A percentile compares a stretch with the other conserved stretches of the same genome.
Evolutionary conservation across 2,329 filamentous ascomycete species (phyloP).

Genomic region (Cladophialophora bantiana): DNA sequence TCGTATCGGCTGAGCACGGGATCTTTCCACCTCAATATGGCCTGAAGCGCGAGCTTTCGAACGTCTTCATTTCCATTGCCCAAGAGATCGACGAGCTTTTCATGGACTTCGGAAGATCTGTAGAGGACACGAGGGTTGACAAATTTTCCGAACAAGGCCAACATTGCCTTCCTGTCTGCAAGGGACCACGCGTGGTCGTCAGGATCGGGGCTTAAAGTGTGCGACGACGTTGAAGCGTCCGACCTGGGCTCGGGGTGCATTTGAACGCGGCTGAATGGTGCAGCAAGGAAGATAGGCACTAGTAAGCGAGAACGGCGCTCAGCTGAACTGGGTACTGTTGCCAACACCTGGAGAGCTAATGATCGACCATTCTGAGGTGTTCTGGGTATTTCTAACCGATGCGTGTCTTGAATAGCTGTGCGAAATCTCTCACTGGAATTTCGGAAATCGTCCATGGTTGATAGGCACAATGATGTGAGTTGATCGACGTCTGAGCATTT

Average conservation of each 20-base stretch:
- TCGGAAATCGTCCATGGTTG: conserved; percentile 61
- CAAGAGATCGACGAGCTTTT: conserved; percentile 75
- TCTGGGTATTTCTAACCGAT: conserved; percentile 26
- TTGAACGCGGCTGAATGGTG: conserved; percentile 53
- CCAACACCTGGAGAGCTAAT: conserved; percentile 81
- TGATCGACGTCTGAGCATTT: conserved; percentile 78
- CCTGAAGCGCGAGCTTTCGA: conserved; percentile 83
- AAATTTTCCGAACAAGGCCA: conserved; percentile 84
- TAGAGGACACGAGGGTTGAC: conserved; percentile 85
- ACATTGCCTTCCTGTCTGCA: conserved; percentile 79
- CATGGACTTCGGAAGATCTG: conserved; percentile 76
- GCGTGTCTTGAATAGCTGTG: conserved; percentile 63
- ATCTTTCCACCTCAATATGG: conserved; percentile 88
- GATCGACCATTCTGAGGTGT: conserved; percentile 64
- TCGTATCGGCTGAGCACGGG: conserved; percentile 77
- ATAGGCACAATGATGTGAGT: conserved; percentile 61
- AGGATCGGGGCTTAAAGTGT: conserved; percentile 39
- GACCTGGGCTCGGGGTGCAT: conserved; percentile 24
- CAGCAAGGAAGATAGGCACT: conserved; percentile 84
- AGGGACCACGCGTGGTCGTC: conserved; percentile 52
- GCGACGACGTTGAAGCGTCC: conserved; percentile 35
- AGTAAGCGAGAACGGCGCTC: conserved; percentile 86
- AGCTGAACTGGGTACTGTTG: conserved; percentile 74
- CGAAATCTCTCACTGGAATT: conserved; percentile 66
- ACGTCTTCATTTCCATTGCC: conserved; percentile 89